phyloP scores from a whole-genome alignment of 768 basidiomycete genomes.

The Dentipellis fragilis region DNA sequence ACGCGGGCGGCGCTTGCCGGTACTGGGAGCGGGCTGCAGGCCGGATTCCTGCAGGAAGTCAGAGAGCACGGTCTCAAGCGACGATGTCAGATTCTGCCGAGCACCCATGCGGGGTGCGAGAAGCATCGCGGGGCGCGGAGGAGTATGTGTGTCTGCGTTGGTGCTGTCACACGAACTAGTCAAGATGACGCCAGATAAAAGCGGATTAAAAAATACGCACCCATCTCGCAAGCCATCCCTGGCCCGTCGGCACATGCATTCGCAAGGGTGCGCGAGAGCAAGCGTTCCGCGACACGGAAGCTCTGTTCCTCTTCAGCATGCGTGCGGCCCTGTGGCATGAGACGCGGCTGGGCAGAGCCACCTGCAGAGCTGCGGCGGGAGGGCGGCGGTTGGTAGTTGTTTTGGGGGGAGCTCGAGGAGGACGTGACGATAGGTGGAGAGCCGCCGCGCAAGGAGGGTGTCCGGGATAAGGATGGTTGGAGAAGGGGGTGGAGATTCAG shows the following conservation, averaged over 20 bases:
- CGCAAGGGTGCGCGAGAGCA: conserved; percentile 35
- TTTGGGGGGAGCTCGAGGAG: conserved; percentile 6
- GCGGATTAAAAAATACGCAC: conserved; percentile 15
- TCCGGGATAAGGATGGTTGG: conserved; percentile 11
- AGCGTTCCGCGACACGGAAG: conserved; percentile 26
- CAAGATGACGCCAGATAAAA: not conserved
- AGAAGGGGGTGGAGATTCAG: not conserved
- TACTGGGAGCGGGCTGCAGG: conserved; percentile 15
- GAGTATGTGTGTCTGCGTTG: conserved; percentile 37
- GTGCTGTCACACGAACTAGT: conserved; percentile 20
- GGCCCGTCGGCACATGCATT: conserved; percentile 33
- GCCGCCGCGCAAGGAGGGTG: conserved; percentile 18
- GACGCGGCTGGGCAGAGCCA: conserved; percentile 1
- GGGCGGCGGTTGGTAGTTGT: not conserved
- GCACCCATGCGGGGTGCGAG: conserved; percentile 35
- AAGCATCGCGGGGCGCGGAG: conserved; percentile 39
- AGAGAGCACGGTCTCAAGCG: conserved; percentile 26
- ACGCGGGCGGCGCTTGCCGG: conserved; percentile 15
- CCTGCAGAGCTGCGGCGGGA: conserved; percentile 1
- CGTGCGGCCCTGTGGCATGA: conserved; percentile 4
- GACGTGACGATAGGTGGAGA: conserved; percentile 3
- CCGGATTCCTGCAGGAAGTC: conserved; percentile 25
- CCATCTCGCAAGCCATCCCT: conserved; percentile 32
- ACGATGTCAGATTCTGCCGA: conserved; percentile 29
- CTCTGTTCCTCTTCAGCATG: conserved; percentile 25